These are phyloP conservation scores for Euphrasia confusa DNA, from an alignment of 257 asterid genomes.

Conservation along the genomic window DNA sequence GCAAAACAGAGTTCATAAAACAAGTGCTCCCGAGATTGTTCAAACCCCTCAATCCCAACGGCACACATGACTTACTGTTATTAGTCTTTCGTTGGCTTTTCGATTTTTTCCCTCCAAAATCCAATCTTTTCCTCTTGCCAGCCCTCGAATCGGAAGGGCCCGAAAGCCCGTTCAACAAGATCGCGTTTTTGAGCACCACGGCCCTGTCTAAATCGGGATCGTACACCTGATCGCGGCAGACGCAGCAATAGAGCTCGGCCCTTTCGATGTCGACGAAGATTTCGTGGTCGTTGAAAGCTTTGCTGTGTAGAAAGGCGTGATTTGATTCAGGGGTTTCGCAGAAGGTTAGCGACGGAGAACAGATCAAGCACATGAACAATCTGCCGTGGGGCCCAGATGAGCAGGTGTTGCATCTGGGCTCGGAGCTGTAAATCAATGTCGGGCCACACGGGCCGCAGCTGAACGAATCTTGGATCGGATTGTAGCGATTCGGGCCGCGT, in stretches of 20 bases:
- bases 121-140: conserved; percentile 70
- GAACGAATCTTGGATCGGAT: conserved; percentile 43
- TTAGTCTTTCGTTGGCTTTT: conserved; percentile 37
- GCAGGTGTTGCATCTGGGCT: conserved; percentile 60
- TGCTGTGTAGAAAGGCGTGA: conserved; percentile 47
- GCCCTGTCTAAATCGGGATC: conserved; percentile 57
- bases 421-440: conserved; percentile 40
- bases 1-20: conserved; percentile 76
- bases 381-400: conserved; percentile 38
- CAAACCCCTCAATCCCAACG: conserved; percentile 73
- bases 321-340: conserved; percentile 38
- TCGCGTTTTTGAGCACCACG: conserved; percentile 35
- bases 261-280: conserved; percentile 54
- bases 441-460: conserved; percentile 53
- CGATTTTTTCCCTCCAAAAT: conserved; percentile 48
- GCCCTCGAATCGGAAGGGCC: conserved; percentile 36
- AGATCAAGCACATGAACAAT: conserved; percentile 64
- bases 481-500: conserved; percentile 43
- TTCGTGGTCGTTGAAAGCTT: conserved; percentile 49
- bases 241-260: conserved; percentile 59
- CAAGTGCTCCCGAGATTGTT: conserved; percentile 73
- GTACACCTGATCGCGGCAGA: conserved; percentile 67
- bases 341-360: conserved; percentile 53
- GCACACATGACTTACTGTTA: conserved; percentile 46
- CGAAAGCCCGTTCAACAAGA: conserved; percentile 34